phyloP scores from a whole-genome alignment of 2,329 filamentous ascomycete genomes.

The Malbranchea zuffiana region DNA sequence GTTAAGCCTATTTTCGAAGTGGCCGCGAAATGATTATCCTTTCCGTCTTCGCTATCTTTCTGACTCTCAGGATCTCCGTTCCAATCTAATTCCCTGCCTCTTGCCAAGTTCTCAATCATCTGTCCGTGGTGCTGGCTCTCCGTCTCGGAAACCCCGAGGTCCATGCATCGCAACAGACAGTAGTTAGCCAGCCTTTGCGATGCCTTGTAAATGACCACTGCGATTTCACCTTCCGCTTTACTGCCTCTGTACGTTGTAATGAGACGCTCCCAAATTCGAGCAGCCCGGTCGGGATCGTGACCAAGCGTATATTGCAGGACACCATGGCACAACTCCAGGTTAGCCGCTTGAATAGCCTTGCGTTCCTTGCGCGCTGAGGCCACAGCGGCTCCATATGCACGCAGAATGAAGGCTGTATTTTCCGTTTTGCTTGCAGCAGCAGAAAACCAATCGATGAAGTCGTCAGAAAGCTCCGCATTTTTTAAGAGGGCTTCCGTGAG shows the following conservation, averaged over 20 bases:
- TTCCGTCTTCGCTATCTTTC: constrained; percentile 6
- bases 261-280: constrained; percentile 11
- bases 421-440: constrained; percentile 8
- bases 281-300: constrained; percentile 9
- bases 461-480: background rate
- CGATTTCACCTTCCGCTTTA: constrained; percentile 6
- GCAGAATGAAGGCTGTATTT: constrained; percentile 11
- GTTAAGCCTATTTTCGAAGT: too few relatives aligned
- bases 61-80: constrained; percentile 5
- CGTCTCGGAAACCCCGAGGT: constrained; percentile 10
- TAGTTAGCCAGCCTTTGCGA: constrained; percentile 7
- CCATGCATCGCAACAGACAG: constrained; percentile 5
- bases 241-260: constrained; percentile 6
- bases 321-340: constrained; percentile 9
- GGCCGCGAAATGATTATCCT: constrained; percentile 5
- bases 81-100: too few relatives aligned
- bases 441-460: background rate
- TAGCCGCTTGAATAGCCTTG: constrained; percentile 1
- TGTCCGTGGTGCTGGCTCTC: too few relatives aligned
- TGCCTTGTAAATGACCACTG: constrained; percentile 3
- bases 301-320: constrained; percentile 8
- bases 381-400: constrained; percentile 9
- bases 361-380: constrained; percentile 9
- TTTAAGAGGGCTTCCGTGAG: constrained; percentile 7
- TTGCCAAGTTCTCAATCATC: too few relatives aligned